Base-by-base conservation (phyloP, 176 grass and related monocot species). In the Avena insularis region DNA sequence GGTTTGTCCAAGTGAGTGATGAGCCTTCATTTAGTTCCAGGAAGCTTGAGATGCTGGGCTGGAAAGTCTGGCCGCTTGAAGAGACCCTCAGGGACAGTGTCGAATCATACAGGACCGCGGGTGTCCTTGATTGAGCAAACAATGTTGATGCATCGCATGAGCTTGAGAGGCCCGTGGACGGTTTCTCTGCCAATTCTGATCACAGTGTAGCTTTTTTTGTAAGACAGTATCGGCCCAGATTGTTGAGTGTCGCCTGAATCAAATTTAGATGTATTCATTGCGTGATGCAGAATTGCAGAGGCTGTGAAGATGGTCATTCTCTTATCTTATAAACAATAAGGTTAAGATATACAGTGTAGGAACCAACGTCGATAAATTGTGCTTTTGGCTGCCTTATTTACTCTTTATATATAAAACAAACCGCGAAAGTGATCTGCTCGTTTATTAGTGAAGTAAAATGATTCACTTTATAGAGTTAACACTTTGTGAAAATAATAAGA, bases 21-120 rank as follows among this genome's bases (percentile, higher is more conserved):
- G 91, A 82, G 5, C 71, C 43, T 27, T 9, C 59, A 0, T 84
- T 87, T 29, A 78, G 78, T 27, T 87, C 65, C 3, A 79, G 49
- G 75, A 90, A 90, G 83, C 51, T 90, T 38, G 64, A 93, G 79
- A 61, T 14, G 29, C 83, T 93, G 66, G 91, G 91, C 8, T 90
- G 91, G 91, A 90, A 80, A 79, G 54, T 51, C 66, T 62, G 46
- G 57, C 59, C 85, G 12, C 48, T 88, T 50, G 92, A 93, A 3
- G 83, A 93, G 75, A 90, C 64, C 15, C 61, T 91, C 12, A 69
- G 49, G 72, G 86, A 86, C 51, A 80, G 83, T 67, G 74, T 88
- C 14, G 85, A 90, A 80, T 86, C 85, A 61, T 93, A 88, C 58
- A 62, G 9, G 25, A 40, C 79, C 17, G 75, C 60, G 63, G 38